These are phyloP conservation scores for Didymella glomerata DNA, from an alignment of 2,329 filamentous ascomycete genomes.

Conservation along the genomic window DNA sequence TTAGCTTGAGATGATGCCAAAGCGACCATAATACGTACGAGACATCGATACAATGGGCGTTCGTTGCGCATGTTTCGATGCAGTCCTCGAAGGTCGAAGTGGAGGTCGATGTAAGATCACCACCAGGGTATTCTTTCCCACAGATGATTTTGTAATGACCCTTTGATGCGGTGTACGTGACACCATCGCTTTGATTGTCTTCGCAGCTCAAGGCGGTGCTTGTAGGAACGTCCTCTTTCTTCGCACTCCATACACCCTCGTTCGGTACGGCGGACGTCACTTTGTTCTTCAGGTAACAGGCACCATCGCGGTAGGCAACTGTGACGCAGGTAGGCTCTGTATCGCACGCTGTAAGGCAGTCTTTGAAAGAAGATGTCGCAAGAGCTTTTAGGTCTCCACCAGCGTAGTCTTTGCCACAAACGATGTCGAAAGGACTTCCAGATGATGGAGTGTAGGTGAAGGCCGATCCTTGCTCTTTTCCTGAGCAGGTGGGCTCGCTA, in stretches of 20 bases:
- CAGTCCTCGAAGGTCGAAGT: neutral
- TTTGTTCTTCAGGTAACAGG: neutral
- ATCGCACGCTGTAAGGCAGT: neutral
- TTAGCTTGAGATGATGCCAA: neutral
- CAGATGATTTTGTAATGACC: neutral
- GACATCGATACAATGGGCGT: neutral
- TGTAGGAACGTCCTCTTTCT: neutral
- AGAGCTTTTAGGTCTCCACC: neutral
- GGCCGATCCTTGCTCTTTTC: neutral
- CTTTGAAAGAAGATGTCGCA: neutral
- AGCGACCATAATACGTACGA: neutral
- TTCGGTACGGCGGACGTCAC: neutral
- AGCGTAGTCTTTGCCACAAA: neutral
- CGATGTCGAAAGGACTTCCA: neutral
- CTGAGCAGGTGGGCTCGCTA: neutral
- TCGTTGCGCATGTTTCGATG: neutral
- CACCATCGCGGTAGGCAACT: neutral
- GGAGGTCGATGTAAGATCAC: neutral
- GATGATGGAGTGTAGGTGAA: neutral
- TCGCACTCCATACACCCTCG: neutral
- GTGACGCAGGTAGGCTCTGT: neutral
- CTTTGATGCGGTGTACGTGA: neutral
- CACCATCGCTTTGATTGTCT: neutral
- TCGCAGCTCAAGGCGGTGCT: neutral
- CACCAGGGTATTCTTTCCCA: neutral